These are phyloP conservation scores for Dispira simplex DNA, from an alignment of 192 early-diverging fungal species.

Conservation along the genomic window DNA sequence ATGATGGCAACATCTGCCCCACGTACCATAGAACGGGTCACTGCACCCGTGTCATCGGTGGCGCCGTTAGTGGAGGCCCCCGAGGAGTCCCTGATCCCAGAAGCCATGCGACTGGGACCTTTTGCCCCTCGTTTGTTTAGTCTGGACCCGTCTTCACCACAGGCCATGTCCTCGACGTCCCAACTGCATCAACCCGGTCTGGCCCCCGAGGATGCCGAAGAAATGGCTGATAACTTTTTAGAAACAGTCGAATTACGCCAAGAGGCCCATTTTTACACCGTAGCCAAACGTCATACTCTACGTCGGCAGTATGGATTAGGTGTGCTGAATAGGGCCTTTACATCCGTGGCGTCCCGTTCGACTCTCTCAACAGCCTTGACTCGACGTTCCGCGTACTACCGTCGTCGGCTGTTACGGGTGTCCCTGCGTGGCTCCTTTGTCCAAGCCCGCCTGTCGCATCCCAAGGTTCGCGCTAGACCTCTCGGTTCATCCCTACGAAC, in stretches of 20 bases:
- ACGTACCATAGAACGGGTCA: slow-evolving; percentile 21
- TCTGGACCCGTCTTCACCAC: slow-evolving; percentile 16
- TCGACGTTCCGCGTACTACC: not conserved
- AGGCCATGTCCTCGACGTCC: not conserved
- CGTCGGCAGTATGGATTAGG: slow-evolving; percentile 2
- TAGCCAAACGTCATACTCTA: not conserved
- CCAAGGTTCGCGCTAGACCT: not conserved
- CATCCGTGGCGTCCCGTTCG: not conserved
- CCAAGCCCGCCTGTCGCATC: not conserved
- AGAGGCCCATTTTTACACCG: not conserved
- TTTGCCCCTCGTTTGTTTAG: slow-evolving; percentile 22
- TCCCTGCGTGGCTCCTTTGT: not conserved
- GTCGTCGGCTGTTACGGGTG: not conserved
- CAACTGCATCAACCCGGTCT: too few relatives aligned
- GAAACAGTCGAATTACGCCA: slow-evolving; percentile 12
- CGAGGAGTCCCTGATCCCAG: slow-evolving; percentile 22
- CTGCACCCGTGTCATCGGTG: not conserved
- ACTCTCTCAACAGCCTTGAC: not conserved
- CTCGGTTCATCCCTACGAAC: not conserved
- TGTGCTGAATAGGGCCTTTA: not conserved
- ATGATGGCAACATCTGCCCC: slow-evolving; percentile 18
- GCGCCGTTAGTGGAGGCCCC: not conserved
- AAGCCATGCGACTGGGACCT: slow-evolving; percentile 26
- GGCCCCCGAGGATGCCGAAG: slow-evolving; percentile 13
- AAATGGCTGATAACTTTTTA: slow-evolving; percentile 28